Conservation (phyloP, 768 basidiomycete genomes). For the Naematelia encephala region DNA sequence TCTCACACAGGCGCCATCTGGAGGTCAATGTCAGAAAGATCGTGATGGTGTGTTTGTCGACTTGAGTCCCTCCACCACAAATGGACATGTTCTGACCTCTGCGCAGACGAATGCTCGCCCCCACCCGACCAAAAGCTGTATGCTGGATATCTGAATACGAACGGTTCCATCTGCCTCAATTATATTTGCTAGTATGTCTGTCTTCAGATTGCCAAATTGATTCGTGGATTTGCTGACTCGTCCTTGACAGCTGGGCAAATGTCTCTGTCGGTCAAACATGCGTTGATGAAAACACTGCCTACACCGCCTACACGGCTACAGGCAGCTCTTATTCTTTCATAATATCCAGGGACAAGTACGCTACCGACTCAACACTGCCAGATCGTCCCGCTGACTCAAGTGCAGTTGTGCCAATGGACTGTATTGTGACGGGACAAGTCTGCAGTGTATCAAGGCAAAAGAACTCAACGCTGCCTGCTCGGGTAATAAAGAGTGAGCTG, state of each 20-base stretch:
- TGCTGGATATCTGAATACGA: conserved; percentile 64
- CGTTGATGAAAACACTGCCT: conserved; percentile 72
- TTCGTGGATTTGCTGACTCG: conserved; percentile 3
- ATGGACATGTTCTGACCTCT: conserved; percentile 1
- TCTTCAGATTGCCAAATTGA: conserved; percentile 1
- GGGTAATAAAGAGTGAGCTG: conserved; percentile 58
- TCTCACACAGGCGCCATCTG: conserved; percentile 60
- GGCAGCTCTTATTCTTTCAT: conserved; percentile 68
- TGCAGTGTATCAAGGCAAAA: conserved; percentile 63
- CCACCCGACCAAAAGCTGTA: conserved; percentile 62
- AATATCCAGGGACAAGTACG: conserved; percentile 64
- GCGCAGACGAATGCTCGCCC: conserved; percentile 76
- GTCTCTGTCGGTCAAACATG: conserved; percentile 64
- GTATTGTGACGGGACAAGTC: conserved; percentile 67
- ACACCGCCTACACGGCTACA: conserved; percentile 62
- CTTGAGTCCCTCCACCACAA: conserved; percentile 20
- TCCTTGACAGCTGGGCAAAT: conserved; percentile 67
- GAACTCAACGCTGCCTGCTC: conserved; percentile 60
- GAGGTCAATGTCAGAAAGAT: conserved; percentile 74
- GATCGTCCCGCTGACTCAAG: conserved; percentile 2
- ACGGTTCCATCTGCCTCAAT: conserved; percentile 80
- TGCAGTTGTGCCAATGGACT: conserved; percentile 69
- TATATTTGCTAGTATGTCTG: conserved; percentile 67
- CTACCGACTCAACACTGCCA: conserved; percentile 18
- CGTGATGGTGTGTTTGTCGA: conserved; percentile 82